Evolutionary conservation across 2,329 filamentous ascomycete species (phyloP).

Genomic region (Pestalotiopsis sp.): DNA sequence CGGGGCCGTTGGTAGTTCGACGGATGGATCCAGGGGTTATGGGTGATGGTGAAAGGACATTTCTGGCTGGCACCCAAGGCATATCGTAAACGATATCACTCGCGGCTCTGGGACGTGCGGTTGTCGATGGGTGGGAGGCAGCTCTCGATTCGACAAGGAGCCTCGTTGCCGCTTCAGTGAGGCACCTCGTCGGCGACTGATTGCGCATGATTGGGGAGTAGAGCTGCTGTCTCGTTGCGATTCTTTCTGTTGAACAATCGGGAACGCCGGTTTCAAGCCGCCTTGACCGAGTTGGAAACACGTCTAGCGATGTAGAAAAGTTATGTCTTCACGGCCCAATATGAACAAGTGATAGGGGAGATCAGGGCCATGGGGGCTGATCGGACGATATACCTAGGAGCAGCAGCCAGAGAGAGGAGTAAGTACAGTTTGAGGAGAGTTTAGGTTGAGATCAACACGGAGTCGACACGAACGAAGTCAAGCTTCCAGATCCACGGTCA

Average conservation of each 20-base stretch:
- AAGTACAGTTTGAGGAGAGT: neutral
- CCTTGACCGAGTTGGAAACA: neutral
- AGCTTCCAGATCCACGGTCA: neutral
- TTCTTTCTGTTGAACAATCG: neutral
- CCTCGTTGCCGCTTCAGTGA: neutral
- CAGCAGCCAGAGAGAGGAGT: neutral
- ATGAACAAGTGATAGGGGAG: neutral
- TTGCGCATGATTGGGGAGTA: slow-evolving; percentile 1
- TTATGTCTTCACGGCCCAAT: neutral
- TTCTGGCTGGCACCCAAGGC: neutral
- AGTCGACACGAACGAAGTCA: neutral
- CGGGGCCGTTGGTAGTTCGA: neutral
- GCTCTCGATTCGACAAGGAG: neutral
- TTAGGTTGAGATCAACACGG: neutral
- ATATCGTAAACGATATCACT: neutral
- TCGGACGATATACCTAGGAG: neutral
- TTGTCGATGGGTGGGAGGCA: neutral
- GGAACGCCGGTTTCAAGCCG: neutral
- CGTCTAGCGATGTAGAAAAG: neutral
- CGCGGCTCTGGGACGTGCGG: neutral
- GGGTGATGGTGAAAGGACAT: neutral
- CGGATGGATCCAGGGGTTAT: neutral
- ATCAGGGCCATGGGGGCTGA: neutral
- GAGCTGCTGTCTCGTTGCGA: neutral
- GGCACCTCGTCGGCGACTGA: neutral